Evolutionary conservation across 2,329 filamentous ascomycete genomes (phyloP), one percentile per base, ranked within the genome.

Genomic region (Sphaerulina populicola): DNA sequence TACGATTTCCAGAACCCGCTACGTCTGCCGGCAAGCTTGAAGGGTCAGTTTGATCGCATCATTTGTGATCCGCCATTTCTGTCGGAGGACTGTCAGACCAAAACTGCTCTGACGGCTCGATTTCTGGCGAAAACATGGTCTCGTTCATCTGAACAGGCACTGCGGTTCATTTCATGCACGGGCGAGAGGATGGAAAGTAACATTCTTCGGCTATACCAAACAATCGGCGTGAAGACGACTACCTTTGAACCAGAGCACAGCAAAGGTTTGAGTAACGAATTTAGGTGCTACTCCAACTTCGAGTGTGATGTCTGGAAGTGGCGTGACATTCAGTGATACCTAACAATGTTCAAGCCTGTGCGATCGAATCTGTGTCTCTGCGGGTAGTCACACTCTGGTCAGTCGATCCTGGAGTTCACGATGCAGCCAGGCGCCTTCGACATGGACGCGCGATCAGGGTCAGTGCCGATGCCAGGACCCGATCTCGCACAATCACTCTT

Each of bases 41-140:
- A 84, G 63, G 79, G 78, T 15, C 72, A 69, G 15, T 78, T 84
- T 42, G 83, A 88, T 67, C 77, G 81, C 48, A 77, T 91, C 54
- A 83, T 90, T 49, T 79, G 78, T 59, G 87, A 93, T 64, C 87
- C 87, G 7, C 87, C 87, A 0, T 91, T 91, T 65, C 72, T 91
- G 33, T 88, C 80, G 65, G 78, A 85, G 55, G 85, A 91, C 63
- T 91, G 86, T 65, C 85, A 91, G 66, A 88, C 85, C 0, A 89
- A 88, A 73, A 84, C 80, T 55, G 86, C 86, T 7, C 69, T 90
- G 60, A 89, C 86, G 1, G 79, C 83, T 14, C 78, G 83, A n/a
- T 90, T 82, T 82, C 74, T 91, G 40, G 74, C 80, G 23, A 83
- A 78, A 41, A 67, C 61, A 8, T 76, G 72, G 71, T 36, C 30